Conservation (phyloP, 306 rosid genomes). For the Lathyrus oleraceus region DNA sequence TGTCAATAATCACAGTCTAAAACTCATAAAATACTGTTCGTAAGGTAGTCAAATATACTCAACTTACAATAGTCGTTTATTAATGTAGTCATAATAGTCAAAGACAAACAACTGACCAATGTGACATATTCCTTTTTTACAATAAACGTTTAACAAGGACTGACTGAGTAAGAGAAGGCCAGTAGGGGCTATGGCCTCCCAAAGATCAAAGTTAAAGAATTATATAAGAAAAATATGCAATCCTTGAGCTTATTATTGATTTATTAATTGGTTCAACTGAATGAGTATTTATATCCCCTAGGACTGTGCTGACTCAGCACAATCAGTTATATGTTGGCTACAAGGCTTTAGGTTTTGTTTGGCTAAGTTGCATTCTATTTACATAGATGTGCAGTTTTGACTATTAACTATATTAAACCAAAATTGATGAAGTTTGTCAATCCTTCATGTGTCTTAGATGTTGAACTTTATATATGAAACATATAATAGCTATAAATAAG, state of each 20-base stretch:
- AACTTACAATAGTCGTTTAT: slow-evolving; percentile 14
- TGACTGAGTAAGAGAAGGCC: not conserved
- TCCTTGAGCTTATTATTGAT: slow-evolving; percentile 7
- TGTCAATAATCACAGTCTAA: slow-evolving; percentile 5
- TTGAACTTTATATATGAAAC: too few species aligned
- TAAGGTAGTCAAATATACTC: not conserved
- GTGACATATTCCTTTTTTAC: not conserved
- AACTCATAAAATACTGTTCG: not conserved
- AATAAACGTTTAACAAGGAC: not conserved
- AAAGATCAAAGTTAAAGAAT: not conserved
- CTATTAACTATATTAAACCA: too few species aligned
- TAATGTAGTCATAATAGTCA: slow-evolving; percentile 21
- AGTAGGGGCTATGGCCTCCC: not conserved
- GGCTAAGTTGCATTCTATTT: too few species aligned
- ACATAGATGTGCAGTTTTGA: too few species aligned
- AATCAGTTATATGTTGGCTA: too few species aligned
- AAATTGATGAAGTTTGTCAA: too few species aligned
- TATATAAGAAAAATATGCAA: not conserved
- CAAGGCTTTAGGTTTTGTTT: too few species aligned
- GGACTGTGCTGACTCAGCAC: too few species aligned
- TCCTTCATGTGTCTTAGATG: too few species aligned
- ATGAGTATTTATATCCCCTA: too few species aligned
- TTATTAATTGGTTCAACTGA: slow-evolving; percentile 4
- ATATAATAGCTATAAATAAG: slow-evolving; percentile 24
- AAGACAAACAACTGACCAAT: not conserved